Evolutionary conservation across 2,329 filamentous ascomycete genomes (phyloP).

Genomic region (Talaromyces sp.): DNA sequence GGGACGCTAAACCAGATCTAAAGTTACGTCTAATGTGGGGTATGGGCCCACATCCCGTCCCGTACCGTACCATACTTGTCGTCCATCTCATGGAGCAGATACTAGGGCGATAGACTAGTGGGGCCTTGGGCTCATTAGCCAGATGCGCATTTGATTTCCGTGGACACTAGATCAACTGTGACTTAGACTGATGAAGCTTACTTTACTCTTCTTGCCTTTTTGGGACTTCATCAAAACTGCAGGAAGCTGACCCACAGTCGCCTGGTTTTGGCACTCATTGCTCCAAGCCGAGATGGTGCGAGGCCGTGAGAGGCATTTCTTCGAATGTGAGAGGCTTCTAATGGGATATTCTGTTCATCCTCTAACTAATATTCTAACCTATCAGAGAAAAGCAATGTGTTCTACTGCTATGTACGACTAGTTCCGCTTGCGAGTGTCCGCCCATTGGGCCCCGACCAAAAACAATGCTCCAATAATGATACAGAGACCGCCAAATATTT

Average conservation of each 20-base stretch:
- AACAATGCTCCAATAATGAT: slow-evolving; percentile 11
- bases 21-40: neutral
- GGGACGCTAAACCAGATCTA: neutral
- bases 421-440: slow-evolving; percentile 8
- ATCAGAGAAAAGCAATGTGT: neutral
- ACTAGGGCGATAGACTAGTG: neutral
- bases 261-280: neutral
- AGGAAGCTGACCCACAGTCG: neutral
- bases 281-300: neutral
- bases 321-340: neutral
- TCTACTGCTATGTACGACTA: neutral
- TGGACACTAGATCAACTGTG: neutral
- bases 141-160: neutral
- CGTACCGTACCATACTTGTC: neutral
- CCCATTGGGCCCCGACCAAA: slow-evolving; percentile 6
- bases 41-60: neutral
- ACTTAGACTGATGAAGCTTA: neutral
- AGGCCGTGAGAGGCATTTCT: neutral
- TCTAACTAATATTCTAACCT: neutral
- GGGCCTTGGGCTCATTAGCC: neutral
- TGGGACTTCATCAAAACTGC: neutral
- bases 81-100: neutral
- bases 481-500: slow-evolving; percentile 36
- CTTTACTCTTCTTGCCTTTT: neutral
- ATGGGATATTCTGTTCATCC: neutral